phyloP scores from a whole-genome alignment of 2,329 filamentous ascomycete genomes.

The Dothistroma septosporum region DNA sequence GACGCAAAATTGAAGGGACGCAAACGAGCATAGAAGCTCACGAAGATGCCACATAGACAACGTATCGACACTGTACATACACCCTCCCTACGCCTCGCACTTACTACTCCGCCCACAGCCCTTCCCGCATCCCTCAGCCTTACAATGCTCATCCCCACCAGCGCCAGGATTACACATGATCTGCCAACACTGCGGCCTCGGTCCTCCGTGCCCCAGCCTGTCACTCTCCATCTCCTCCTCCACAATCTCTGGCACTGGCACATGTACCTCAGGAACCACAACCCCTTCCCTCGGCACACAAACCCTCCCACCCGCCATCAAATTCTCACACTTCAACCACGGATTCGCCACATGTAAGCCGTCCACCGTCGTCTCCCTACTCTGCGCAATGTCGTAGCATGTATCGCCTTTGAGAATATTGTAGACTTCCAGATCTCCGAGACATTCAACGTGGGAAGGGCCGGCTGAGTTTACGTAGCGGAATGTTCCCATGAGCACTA shows the following conservation, averaged over 20 bases:
- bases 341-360: slow-evolving; percentile 11
- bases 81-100: background rate
- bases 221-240: background rate
- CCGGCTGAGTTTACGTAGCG: slow-evolving; percentile 10
- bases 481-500: slow-evolving; percentile 12
- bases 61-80: background rate
- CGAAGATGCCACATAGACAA: too few relatives aligned
- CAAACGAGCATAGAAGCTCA: background rate
- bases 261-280: background rate
- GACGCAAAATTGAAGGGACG: background rate
- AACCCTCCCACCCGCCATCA: slow-evolving; percentile 9
- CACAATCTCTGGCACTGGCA: background rate
- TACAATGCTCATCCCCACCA: slow-evolving; percentile 1
- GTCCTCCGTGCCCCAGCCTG: background rate
- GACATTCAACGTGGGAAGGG: slow-evolving; percentile 2
- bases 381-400: slow-evolving; percentile 17
- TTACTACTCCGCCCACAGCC: background rate
- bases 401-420: slow-evolving; percentile 14
- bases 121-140: background rate
- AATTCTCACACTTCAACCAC: slow-evolving; percentile 12
- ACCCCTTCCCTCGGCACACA: slow-evolving; percentile 8
- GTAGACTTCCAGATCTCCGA: slow-evolving; percentile 13
- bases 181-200: background rate
- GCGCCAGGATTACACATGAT: background rate
- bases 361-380: slow-evolving; percentile 11